Percentiles rank a stretch among this genome's conserved stretches.
Evolutionary conservation across 1,139 yeast genomes (phyloP).

Genomic region (Starmera stellimalicola): DNA sequence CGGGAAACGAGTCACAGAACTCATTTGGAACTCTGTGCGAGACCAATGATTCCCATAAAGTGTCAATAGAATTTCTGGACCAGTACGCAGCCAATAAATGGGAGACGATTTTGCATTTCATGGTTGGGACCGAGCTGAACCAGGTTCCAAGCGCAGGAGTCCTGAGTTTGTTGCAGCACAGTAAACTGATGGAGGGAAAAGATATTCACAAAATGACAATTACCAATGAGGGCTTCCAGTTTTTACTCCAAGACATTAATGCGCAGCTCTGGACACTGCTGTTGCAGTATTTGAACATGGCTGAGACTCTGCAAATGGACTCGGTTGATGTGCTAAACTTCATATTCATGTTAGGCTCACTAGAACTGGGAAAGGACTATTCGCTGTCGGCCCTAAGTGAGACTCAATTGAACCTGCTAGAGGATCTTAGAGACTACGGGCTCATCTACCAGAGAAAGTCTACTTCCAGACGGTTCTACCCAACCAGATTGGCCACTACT

Average conservation of each 20-base stretch:
- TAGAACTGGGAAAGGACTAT: conserved; percentile 85
- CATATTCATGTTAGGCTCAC: conserved; percentile 84
- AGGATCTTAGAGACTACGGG: conserved; percentile 87
- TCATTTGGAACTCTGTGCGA: conserved; percentile 50
- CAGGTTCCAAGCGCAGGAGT: conserved; percentile 63
- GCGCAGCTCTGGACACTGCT: conserved; percentile 93
- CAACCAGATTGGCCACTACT: conserved; percentile 86
- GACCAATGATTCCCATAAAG: conserved; percentile 37
- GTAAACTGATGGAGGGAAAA: conserved; percentile 76
- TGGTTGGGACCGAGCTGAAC: conserved; percentile 84
- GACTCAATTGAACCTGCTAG: conserved; percentile 80
- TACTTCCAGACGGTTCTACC: conserved; percentile 63
- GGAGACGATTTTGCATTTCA: conserved; percentile 93
- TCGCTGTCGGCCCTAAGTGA: conserved; percentile 60
- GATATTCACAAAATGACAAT: conserved; percentile 48
- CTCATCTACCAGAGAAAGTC: conserved; percentile 70
- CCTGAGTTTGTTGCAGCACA: conserved; percentile 53
- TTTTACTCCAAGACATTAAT: conserved; percentile 81
- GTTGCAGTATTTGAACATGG: conserved; percentile 76
- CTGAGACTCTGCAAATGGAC: conserved; percentile 83
- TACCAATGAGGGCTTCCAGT: conserved; percentile 90
- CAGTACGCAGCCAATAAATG: conserved; percentile 77
- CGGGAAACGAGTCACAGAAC: conserved; percentile 52
- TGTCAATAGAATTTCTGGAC: conserved; percentile 60
- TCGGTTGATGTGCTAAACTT: conserved; percentile 94